Base-by-base conservation (phyloP, 2,329 filamentous ascomycete species). In the Ambrosiella cleistominuta region DNA sequence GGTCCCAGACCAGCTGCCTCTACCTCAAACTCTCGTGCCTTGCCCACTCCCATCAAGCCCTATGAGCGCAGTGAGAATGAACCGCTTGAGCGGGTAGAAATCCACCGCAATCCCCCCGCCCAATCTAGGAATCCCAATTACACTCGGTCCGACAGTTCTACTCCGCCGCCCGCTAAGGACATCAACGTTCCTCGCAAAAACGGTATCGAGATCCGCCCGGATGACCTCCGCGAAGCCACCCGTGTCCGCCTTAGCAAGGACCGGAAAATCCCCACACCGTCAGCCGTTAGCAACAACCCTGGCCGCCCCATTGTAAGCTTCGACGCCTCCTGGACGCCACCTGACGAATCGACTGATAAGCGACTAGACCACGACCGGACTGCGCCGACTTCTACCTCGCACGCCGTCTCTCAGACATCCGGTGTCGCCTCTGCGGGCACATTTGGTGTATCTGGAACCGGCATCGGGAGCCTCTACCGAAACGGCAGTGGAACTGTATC, bases 231-330 rank as follows among this genome's bases (percentile, higher is more conserved):
- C 61, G 81, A 86, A 63, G 91, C 91, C 57, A 97, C 91, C 7
- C 93, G 86, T 71, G 94, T 94, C 80, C 85, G 76, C 68, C 74
- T 93, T 63, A 49, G 40, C 45, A 89, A 82, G 68, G 88, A 95
- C 70, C 83, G 90, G 66, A 94, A 87, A 68, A 75, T 97, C 62
- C 91, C 90, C 36, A 91, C 85, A 66, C 91, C 91, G 63, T 88
- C 86, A 57, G 84, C 87, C 66, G 90, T 97, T 70, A 96, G 89
- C 73, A 86, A 96, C 72, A 86, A 79, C 67, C 85, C 86, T 65
- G 88, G 88, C 65, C 82, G 91, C 68, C 91, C 91, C 62, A 97
- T 97, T 75, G 91, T 97, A 76, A 97, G 91, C 78, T 97, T 97
- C 77, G 80, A 95, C 71, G 80, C 80, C 66, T 80, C 85, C 68